Percentiles rank a stretch among this genome's conserved stretches.
Evolutionary conservation across 306 rosid genomes (phyloP).

Genomic region (Sicyos edulis): DNA sequence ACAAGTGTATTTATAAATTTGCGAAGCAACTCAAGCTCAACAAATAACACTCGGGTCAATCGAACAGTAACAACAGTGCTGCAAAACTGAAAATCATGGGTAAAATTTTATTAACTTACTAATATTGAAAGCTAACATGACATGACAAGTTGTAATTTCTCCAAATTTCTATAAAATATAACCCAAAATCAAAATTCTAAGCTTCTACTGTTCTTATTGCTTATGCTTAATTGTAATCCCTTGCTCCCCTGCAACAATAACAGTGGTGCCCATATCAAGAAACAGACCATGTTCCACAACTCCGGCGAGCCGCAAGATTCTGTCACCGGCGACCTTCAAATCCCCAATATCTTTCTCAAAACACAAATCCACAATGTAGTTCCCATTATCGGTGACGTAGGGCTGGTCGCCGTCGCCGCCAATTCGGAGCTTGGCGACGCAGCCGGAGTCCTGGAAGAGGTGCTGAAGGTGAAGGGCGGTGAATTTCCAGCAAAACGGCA

Average conservation of each 20-base stretch:
- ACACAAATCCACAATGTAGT: conserved; percentile 65
- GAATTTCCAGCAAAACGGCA: conserved; percentile 69
- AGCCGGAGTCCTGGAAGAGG: conserved; percentile 50
- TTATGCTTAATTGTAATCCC: conserved; percentile 47
- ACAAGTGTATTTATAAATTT: too few species aligned
- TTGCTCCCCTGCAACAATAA: conserved; percentile 75
- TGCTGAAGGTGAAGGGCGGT: conserved; percentile 42
- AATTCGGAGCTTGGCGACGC: conserved; percentile 56
- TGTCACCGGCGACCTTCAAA: conserved; percentile 62
- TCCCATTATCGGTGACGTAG: conserved; percentile 67
- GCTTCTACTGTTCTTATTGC: too few species aligned
- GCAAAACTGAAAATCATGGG: too few species aligned
- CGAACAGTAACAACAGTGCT: too few species aligned
- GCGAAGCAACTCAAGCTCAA: too few species aligned
- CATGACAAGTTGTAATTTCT: too few species aligned
- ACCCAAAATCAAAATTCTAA: too few species aligned
- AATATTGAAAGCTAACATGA: too few species aligned
- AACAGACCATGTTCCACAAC: conserved; percentile 93
- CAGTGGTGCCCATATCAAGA: conserved; percentile 77
- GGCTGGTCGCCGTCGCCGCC: conserved; percentile 31
- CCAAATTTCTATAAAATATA: too few species aligned
- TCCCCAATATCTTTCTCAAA: conserved; percentile 60
- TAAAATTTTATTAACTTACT: too few species aligned
- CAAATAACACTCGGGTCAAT: too few species aligned
- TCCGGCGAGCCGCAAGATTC: conserved; percentile 59